Conservation (phyloP, 805 yeast species). For the Ogataea allantospora region DNA sequence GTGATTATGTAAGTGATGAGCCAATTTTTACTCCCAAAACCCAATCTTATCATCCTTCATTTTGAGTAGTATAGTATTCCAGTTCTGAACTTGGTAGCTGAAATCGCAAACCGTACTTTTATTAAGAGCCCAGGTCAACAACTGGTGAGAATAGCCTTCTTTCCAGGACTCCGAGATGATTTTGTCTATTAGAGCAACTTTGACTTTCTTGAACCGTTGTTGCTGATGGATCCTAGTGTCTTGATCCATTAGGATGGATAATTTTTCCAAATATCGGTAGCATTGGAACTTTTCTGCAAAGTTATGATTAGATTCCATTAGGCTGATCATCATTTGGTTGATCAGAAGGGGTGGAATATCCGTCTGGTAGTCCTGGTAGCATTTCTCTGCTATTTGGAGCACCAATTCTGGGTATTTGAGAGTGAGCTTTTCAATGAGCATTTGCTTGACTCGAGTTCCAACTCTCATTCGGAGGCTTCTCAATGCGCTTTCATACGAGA, state of each 20-base stretch:
- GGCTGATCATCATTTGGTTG: slow-evolving; percentile 28
- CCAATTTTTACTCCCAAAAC: slow-evolving; percentile 23
- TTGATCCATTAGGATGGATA: slow-evolving; percentile 19
- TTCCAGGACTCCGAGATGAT: slow-evolving; percentile 23
- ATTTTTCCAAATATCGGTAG: slow-evolving; percentile 24
- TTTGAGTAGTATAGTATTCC: slow-evolving; percentile 22
- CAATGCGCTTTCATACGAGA: slow-evolving; percentile 4
- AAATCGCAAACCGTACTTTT: slow-evolving; percentile 14
- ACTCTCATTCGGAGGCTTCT: slow-evolving; percentile 14
- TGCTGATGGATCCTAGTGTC: slow-evolving; percentile 15
- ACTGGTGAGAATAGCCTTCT: slow-evolving; percentile 9
- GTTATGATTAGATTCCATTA: slow-evolving; percentile 14
- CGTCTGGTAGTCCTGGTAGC: slow-evolving; percentile 22
- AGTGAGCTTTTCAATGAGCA: slow-evolving; percentile 19
- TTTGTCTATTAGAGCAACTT: slow-evolving; percentile 21
- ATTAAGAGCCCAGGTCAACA: slow-evolving; percentile 27
- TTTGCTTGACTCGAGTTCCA: slow-evolving; percentile 21
- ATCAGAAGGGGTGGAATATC: slow-evolving; percentile 26
- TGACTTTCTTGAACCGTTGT: slow-evolving; percentile 13
- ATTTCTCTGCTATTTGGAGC: slow-evolving; percentile 15
- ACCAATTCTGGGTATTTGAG: slow-evolving; percentile 15
- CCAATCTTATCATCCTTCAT: slow-evolving; percentile 26
- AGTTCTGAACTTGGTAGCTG: slow-evolving; percentile 16
- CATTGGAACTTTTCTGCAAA: slow-evolving; percentile 22
- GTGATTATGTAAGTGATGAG: slow-evolving; percentile 4